phyloP scores from a whole-genome alignment of 169 alveolate species.

The Plasmodium chabaudi region DNA sequence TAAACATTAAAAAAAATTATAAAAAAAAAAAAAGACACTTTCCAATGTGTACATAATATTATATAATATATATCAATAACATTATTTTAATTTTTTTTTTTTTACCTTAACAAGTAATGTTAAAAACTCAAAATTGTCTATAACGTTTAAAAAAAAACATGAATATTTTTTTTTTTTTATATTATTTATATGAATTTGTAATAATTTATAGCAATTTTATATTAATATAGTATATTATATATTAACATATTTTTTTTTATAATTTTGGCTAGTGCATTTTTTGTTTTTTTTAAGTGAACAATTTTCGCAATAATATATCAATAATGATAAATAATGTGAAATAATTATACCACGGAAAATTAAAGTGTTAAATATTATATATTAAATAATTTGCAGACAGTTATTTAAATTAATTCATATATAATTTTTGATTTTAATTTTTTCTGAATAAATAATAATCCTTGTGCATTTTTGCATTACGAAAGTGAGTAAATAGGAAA shows the following conservation, averaged over 20 bases:
- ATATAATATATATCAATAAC: no score
- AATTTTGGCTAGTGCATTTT: constrained; percentile 32
- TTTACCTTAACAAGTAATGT: no score
- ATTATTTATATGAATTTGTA: no score
- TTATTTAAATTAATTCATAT: background rate
- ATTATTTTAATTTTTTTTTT: no score
- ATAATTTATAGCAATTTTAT: background rate
- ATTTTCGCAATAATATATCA: constrained; percentile 6
- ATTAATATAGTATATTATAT: background rate
- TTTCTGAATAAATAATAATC: background rate
- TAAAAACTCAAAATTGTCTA: no score
- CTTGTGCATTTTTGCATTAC: constrained; percentile 13
- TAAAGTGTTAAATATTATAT: constrained; percentile 1
- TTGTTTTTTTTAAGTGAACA: constrained; percentile 17
- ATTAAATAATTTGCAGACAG: background rate
- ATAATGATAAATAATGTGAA: constrained; percentile 3
- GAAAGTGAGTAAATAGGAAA: background rate
- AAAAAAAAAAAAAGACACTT: no score
- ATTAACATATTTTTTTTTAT: background rate
- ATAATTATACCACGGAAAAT: constrained; percentile 17
- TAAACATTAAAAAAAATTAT: no score
- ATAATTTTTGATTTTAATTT: constrained; percentile 19
- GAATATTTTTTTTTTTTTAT: no score
- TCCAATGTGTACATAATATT: no score
- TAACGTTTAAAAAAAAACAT: no score